Conservation (phyloP, 768 basidiomycete species). For the Pisolithus orientalis region DNA sequence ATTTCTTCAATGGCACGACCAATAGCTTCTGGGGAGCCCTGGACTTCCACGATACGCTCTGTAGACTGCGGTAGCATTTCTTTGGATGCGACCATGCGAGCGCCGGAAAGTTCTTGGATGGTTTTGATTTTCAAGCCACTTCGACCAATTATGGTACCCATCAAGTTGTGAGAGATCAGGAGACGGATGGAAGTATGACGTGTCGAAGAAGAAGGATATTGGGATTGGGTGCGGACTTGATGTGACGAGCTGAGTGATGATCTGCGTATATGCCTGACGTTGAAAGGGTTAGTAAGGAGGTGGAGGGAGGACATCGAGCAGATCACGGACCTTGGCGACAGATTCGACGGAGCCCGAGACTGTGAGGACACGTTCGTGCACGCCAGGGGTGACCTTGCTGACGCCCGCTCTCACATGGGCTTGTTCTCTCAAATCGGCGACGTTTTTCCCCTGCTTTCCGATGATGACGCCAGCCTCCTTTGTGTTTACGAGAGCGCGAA, state of each 20-base stretch:
- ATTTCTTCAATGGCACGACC: slow-evolving; percentile 93
- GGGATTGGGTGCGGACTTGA: background rate
- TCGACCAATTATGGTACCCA: slow-evolving; percentile 98
- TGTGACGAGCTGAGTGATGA: slow-evolving; percentile 79
- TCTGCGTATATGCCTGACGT: slow-evolving; percentile 85
- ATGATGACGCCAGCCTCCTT: slow-evolving; percentile 98
- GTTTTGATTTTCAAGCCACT: slow-evolving; percentile 97
- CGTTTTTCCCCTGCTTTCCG: slow-evolving; percentile 94
- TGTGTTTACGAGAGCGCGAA: slow-evolving; percentile 92
- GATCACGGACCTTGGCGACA: slow-evolving; percentile 68
- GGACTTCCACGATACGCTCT: slow-evolving; percentile 97
- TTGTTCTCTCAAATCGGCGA: slow-evolving; percentile 91
- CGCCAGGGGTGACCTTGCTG: slow-evolving; percentile 95
- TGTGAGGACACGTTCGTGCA: slow-evolving; percentile 96
- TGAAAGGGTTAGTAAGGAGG: background rate
- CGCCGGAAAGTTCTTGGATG: slow-evolving; percentile 93
- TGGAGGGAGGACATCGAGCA: slow-evolving; percentile 12
- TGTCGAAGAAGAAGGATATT: slow-evolving; percentile 33
- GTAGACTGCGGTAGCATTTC: slow-evolving; percentile 99
- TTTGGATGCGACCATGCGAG: slow-evolving; percentile 97
- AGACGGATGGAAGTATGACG: slow-evolving; percentile 88
- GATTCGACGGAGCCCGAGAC: slow-evolving; percentile 89
- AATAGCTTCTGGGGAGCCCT: slow-evolving; percentile 89
- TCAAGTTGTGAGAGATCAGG: slow-evolving; percentile 97
- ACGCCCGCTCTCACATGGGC: slow-evolving; percentile 98